These are phyloP conservation scores for Solanum bukasovii DNA, from an alignment of 257 asterid species.

Conservation along the genomic window DNA sequence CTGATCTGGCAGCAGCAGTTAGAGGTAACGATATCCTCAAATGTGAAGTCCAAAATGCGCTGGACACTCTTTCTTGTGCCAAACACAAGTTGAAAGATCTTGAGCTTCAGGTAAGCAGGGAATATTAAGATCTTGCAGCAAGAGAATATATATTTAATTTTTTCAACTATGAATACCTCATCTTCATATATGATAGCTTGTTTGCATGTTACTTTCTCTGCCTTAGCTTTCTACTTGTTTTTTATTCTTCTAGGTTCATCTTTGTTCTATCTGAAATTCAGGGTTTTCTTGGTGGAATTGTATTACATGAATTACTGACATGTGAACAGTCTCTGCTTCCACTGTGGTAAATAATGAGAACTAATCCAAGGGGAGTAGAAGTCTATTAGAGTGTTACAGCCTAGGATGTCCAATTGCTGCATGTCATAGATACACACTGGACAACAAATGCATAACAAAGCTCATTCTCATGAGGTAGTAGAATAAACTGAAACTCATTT, in stretches of 20 bases:
- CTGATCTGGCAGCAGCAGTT: constrained; percentile 86
- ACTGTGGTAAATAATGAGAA: not conserved
- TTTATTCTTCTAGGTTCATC: not conserved
- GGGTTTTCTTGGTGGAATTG: not conserved
- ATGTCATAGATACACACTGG: not conserved
- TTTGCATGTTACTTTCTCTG: not conserved
- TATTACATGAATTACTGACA: not conserved
- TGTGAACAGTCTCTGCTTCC: not conserved
- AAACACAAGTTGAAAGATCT: constrained; percentile 79
- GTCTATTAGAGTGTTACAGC: not conserved
- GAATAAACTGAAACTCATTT: not conserved
- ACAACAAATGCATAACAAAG: not conserved
- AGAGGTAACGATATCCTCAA: constrained; percentile 75
- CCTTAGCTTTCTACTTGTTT: not conserved
- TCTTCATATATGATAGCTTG: not conserved
- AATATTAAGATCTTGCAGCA: not conserved
- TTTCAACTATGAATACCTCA: not conserved
- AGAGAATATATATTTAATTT: not conserved
- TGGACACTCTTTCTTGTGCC: constrained; percentile 64
- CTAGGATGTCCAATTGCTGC: not conserved
- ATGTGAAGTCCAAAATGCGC: constrained; percentile 74
- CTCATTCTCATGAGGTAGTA: not conserved
- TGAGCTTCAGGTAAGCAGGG: constrained; percentile 63
- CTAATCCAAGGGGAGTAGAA: not conserved
- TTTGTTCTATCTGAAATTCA: not conserved